These are phyloP conservation scores for Rhodosorus marinus DNA, from an alignment of 23 red algal genomes.

Conservation along the genomic window DNA sequence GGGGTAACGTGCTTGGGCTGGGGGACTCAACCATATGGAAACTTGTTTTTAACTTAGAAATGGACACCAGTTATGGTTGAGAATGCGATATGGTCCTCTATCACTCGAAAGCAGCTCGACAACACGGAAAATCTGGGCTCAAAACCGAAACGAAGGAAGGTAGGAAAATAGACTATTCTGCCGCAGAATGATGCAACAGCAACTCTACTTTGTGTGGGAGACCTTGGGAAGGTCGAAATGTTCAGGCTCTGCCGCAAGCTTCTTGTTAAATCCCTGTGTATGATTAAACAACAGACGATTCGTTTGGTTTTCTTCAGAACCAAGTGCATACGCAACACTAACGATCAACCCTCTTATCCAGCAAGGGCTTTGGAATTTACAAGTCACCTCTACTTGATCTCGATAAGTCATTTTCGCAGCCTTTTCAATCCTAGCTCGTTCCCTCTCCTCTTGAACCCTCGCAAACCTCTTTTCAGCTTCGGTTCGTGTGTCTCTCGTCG, in stretches of 20 bases:
- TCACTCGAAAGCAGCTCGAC: no score
- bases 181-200: no score
- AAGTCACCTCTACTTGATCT: conserved; percentile 11
- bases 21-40: no score
- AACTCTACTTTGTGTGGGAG: conserved; percentile 26
- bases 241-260: conserved; percentile 14
- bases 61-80: no score
- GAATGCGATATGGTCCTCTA: no score
- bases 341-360: not conserved
- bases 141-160: no score
- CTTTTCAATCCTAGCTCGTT: conserved; percentile 1
- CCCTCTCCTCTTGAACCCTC: conserved; percentile 1
- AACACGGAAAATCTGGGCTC: no score
- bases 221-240: conserved; percentile 34
- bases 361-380: not conserved
- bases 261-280: conserved; percentile 27
- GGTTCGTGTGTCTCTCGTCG: not conserved
- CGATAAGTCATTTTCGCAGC: conserved; percentile 4
- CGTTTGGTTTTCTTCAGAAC: not conserved
- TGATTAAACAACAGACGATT: not conserved
- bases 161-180: no score
- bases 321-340: not conserved
- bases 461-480: conserved; percentile 8
- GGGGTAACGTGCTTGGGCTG: no score
- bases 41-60: no score